A percentile compares a stretch with the other conserved stretches of the same genome.
Evolutionary conservation across 768 basidiomycete species (phyloP).

Genomic region (Tulasnella sp.): DNA sequence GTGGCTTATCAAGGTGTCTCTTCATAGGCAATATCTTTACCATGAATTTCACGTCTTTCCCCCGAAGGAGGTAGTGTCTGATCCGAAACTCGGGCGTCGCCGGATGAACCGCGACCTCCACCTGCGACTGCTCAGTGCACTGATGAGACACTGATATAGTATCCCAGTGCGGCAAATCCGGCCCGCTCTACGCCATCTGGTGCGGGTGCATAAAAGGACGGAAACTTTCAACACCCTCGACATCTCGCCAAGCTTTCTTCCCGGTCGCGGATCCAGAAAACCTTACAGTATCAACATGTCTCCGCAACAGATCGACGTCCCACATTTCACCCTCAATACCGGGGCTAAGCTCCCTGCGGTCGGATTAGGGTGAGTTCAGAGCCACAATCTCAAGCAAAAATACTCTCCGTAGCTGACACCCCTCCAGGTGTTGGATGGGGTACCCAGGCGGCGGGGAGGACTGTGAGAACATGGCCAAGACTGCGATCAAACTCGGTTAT

Average conservation of each 20-base stretch:
- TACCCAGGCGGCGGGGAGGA: constrained; percentile 4
- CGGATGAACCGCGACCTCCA: background rate
- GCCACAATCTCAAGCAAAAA: background rate
- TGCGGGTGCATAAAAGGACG: background rate
- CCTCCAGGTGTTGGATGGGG: constrained; percentile 15
- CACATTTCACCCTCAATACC: background rate
- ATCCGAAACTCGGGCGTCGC: background rate
- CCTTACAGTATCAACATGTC: background rate
- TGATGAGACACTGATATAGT: background rate
- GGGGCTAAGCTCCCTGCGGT: background rate
- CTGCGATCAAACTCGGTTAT: constrained; percentile 13
- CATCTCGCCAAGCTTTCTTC: background rate
- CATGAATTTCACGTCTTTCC: background rate
- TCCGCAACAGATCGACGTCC: background rate
- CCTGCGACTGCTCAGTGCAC: background rate
- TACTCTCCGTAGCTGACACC: background rate
- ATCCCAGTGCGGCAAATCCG: background rate
- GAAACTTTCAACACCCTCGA: background rate
- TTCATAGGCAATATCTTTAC: background rate
- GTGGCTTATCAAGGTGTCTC: background rate
- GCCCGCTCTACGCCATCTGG: background rate
- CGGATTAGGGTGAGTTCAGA: background rate
- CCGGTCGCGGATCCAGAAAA: background rate
- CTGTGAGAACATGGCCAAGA: constrained; percentile 6
- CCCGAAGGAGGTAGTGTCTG: background rate